Percentiles rank a stretch among this genome's conserved stretches.
These are phyloP conservation scores for Suillus spraguei DNA, from an alignment of 768 basidiomycete species.

Conservation along the genomic window DNA sequence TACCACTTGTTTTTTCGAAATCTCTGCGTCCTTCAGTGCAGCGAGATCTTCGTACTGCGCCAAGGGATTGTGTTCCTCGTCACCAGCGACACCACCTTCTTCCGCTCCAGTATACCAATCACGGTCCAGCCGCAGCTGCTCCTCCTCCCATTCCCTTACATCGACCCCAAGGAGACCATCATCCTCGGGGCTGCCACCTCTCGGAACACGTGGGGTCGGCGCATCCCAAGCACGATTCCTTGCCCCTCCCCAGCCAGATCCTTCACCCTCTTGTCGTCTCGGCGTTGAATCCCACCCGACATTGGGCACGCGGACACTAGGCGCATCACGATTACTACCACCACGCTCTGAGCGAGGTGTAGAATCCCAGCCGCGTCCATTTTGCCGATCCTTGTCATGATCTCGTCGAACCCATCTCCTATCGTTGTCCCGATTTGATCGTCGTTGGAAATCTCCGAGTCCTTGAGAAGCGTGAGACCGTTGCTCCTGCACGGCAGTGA, in stretches of 20 bases:
- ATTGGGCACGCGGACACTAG: slow-evolving; percentile 89
- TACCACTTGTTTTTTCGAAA: slow-evolving; percentile 75
- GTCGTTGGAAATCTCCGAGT: slow-evolving; percentile 91
- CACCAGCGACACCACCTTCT: slow-evolving; percentile 81
- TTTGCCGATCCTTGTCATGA: slow-evolving; percentile 29
- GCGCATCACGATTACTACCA: slow-evolving; percentile 52
- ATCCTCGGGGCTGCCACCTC: slow-evolving; percentile 73
- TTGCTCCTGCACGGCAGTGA: slow-evolving; percentile 58
- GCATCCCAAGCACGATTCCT: slow-evolving; percentile 74
- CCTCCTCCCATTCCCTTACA: slow-evolving; percentile 95
- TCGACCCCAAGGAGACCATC: slow-evolving; percentile 67
- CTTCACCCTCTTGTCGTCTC: slow-evolving; percentile 56
- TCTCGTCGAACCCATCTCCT: slow-evolving; percentile 52
- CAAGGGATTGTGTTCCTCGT: slow-evolving; percentile 92
- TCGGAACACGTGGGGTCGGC: slow-evolving; percentile 70
- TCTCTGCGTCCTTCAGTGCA: slow-evolving; percentile 68
- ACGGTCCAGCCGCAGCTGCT: slow-evolving; percentile 87
- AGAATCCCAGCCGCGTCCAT: slow-evolving; percentile 52
- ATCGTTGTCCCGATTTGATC: slow-evolving; percentile 77
- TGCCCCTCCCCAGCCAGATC: slow-evolving; percentile 63
- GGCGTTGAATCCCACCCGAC: slow-evolving; percentile 96
- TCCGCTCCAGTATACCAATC: slow-evolving; percentile 97
- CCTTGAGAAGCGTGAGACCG: slow-evolving; percentile 67
- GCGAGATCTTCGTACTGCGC: slow-evolving; percentile 90
- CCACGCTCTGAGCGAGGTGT: slow-evolving; percentile 64